Evolutionary conservation across 306 rosid species (phyloP), one percentile per base, ranked within the genome.

Genomic region (Clitoria ternatea): DNA sequence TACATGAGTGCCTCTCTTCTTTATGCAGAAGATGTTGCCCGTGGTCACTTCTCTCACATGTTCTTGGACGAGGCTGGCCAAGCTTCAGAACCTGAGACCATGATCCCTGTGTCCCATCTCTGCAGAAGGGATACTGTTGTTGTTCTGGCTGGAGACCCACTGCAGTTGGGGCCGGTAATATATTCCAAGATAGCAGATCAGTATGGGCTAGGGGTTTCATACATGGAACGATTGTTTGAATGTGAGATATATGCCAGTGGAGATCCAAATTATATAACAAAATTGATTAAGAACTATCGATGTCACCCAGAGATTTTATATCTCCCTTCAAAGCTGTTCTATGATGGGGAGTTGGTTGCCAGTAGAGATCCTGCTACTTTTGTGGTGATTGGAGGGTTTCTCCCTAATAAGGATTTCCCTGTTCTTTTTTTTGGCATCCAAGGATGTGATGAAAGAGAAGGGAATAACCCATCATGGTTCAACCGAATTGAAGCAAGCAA

Each of bases 1-100:
- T 94, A 89, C 66, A 82, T 81, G 86, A 91, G 92, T 73, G 90
- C 86, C 27, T 59, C 86, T 54, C 86, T 85, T 79, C 88, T 94
- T 70, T 61, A 74, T 72, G 86, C 89, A 6, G 97, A 87, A 80
- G 96, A 75, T 70, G 75, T 94, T 49, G 13, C 11, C 17, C 91
- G 64, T 8, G 97, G 96, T 50, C 92, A 94, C 78, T 91, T 94
- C 79, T 83, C 97, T 70, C 99, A 94, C 75, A 81, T 94, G 53
- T 87, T 94, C 87, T 84, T 94, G 83, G 99, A 94, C 42, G 99
- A 94, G 86, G 92, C 97, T 78, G 96, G 96, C 80, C 99, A 94
- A 76, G 99, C 99, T 72, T 94, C 99, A 10, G 96, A 94, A 82
- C 95, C 97, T 48, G 97, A 94, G 77, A 87, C 90, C 61, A 76